These are phyloP conservation scores for Fusarium sp. DNA, from an alignment of 2,329 filamentous ascomycete species.

Conservation along the genomic window DNA sequence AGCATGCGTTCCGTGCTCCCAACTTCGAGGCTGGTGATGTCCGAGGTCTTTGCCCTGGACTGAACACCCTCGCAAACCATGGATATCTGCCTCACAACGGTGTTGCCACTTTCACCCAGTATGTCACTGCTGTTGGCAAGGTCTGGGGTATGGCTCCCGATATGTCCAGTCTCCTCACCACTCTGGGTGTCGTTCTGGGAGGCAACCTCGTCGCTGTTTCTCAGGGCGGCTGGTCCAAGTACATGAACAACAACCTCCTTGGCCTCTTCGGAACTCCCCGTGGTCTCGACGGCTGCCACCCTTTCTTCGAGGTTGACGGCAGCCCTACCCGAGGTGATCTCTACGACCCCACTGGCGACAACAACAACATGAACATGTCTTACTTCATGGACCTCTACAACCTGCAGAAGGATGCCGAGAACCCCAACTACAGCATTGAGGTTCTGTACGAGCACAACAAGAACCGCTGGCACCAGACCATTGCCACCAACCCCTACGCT, in stretches of 20 bases:
- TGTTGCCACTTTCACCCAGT: constrained; percentile 12
- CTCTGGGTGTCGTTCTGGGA: constrained; percentile 53
- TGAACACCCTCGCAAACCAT: constrained; percentile 42
- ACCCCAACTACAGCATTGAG: constrained; percentile 52
- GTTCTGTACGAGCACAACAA: constrained; percentile 59
- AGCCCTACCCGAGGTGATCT: constrained; percentile 67
- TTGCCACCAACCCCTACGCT: constrained; percentile 65
- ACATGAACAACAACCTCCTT: constrained; percentile 58
- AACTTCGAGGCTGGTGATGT: constrained; percentile 35
- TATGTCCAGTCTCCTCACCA: constrained; percentile 26
- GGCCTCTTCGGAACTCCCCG: constrained; percentile 60
- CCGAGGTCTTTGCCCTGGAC: constrained; percentile 39
- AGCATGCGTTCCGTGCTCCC: constrained; percentile 33
- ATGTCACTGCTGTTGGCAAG: constrained; percentile 34
- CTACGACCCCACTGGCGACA: constrained; percentile 62
- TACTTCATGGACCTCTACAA: constrained; percentile 64
- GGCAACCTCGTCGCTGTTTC: constrained; percentile 52
- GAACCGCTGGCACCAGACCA: constrained; percentile 61
- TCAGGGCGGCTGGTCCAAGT: constrained; percentile 51
- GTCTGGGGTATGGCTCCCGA: constrained; percentile 39
- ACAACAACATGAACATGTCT: constrained; percentile 64
- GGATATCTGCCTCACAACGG: constrained; percentile 44
- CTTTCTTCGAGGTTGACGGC: constrained; percentile 67
- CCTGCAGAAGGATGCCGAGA: constrained; percentile 55
- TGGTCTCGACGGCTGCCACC: constrained; percentile 66